Base-by-base conservation (phyloP, 345 rosid genomes). In the Draba incana region DNA sequence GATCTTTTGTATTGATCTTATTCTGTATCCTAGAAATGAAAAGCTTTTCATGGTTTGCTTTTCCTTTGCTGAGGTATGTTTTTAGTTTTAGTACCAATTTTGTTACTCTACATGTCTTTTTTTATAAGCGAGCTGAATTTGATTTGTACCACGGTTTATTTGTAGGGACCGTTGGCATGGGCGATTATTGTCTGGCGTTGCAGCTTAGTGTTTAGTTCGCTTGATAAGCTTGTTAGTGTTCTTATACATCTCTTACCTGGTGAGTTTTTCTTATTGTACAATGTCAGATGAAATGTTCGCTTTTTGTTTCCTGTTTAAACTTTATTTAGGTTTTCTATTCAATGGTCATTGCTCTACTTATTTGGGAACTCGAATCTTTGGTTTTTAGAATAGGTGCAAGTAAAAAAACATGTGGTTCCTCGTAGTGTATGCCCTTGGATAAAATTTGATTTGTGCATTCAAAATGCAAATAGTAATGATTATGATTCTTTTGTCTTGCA, bases 211-310 rank as follows among this genome's bases (percentile, higher is more conserved):
- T 93, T 93, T 78, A 93, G 92, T 70, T 93, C 96, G n/a, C 69
- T 68, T 2, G 98, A 93, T 79, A 93, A 93, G 85, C 71, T 90
- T 80, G 88, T 93, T 67, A 93, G 98, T 70, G 97, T 90, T 62
- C 96, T 93, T 56, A 93, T 93, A 77, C 98, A 93, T 84, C 97
- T 93, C 69, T 82, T 93, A 66, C 98, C 97, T 20, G 98, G 98
- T 90, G 77, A 80, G 89, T 77, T 16, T 14, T 31, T 42, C n/a
- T 5, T 39, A 42, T 12, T 28, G 3, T 55, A 14, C n/a, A 41
- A 46, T 9, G 42, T 51, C 20, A n/a, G 0, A 37, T 61, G 66
- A 46, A 62, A 10, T 46, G 3, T 62, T 47, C 3, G 43, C 66
- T 45, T 62, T 45, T 35, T 8, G 20, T 62, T 31, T 8, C 37